Base-by-base conservation (phyloP, 1,139 yeast genomes). In the Arxiozyma heterogenica region DNA sequence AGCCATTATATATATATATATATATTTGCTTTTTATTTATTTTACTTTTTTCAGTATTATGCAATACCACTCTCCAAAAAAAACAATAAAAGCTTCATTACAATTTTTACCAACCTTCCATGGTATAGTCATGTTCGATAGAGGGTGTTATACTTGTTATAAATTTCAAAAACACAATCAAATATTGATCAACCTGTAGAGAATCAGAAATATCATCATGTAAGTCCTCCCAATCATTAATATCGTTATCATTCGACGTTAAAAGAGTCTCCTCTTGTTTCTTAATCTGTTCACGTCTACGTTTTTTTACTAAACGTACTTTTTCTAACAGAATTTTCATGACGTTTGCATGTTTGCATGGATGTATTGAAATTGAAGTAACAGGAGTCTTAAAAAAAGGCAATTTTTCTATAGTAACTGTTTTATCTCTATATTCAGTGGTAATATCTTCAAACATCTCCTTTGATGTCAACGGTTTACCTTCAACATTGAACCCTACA, bases 111-210 rank as follows among this genome's bases (percentile, higher is more conserved):
- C 84, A 75, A 4, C 89, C 93, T 68, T 89, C 91, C 96, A 91
- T 93, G 44, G 98, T 91, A 68, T 90, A 90, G 65, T 93, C 98
- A 70, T 91, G 94, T 70, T 91, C 96, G 54, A 93, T 90, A 15
- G 97, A 96, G 0, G 99, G 99, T 2, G 96, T 91, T 17, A 94
- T 98, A 72, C 97, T 88, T 17, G 98, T 88, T 54, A 93, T 91
- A 64, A 93, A 93, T 71, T 94, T 94, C 64, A 93, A 77, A 67
- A 93, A 93, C 15, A 91, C 85, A 44, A 93, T 78, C 62, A 93
- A 73, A 67, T 93, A 93, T 65, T 90, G 97, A 68, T 93, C 98
- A 1, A 86, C 97, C 49, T 96, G 76, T 15, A 93, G 76, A 20
- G 81, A 78, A 44, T 73, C 74, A 21, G 74, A 75, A 6, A 66